These are phyloP conservation scores for Ramaria sp. DNA, from an alignment of 768 basidiomycete species.

Conservation along the genomic window DNA sequence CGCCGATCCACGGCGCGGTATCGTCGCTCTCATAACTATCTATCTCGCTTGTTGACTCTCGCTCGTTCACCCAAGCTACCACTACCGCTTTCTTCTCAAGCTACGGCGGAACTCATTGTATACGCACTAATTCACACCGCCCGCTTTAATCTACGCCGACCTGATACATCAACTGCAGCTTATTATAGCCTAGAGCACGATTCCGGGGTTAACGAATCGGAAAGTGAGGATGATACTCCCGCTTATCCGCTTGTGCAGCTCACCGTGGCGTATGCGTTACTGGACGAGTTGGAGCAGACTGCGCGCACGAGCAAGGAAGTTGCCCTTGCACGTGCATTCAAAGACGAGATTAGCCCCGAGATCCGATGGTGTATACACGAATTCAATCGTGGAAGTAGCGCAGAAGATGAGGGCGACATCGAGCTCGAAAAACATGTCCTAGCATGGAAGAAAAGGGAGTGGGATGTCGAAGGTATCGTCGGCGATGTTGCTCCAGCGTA, in stretches of 20 bases:
- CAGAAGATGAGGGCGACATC: background rate
- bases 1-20: conserved; percentile 73
- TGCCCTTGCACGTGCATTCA: conserved; percentile 73
- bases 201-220: conserved; percentile 53
- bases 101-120: conserved; percentile 54
- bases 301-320: conserved; percentile 75
- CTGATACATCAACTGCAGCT: background rate
- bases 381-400: conserved; percentile 39
- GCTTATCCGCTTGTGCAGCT: conserved; percentile 51
- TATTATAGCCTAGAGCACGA: conserved; percentile 2
- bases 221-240: conserved; percentile 30
- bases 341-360: conserved; percentile 83
- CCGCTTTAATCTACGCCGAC: conserved; percentile 50
- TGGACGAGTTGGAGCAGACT: conserved; percentile 53
- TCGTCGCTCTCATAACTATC: conserved; percentile 59
- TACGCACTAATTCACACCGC: conserved; percentile 79
- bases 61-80: conserved; percentile 1
- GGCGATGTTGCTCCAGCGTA: conserved; percentile 48
- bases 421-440: background rate
- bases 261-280: conserved; percentile 61
- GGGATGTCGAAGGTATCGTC: conserved; percentile 72
- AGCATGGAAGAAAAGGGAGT: conserved; percentile 40
- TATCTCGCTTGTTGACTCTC: conserved; percentile 1
- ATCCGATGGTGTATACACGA: conserved; percentile 91
- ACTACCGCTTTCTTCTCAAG: conserved; percentile 42